Evolutionary conservation across 176 grass and related monocot genomes (phyloP), one percentile per base, ranked within the genome.

Genomic region (Phragmites australis): DNA sequence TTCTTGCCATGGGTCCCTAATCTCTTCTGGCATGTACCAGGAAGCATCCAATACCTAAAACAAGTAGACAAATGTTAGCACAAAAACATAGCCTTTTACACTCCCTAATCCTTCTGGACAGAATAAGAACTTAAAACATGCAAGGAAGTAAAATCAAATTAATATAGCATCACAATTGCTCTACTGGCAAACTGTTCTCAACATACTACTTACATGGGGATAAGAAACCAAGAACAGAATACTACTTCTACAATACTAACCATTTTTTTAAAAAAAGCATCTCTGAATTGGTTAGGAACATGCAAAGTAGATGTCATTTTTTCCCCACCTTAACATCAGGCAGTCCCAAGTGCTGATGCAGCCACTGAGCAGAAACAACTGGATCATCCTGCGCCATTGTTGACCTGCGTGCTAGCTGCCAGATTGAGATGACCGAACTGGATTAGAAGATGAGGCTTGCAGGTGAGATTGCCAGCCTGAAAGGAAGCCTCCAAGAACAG

Each of bases 31-130:
- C 96, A 98, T 91, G 83, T 98, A 91, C 96, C 92, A 95, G 23
- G 96, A 98, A 83, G 92, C 92, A 89, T 95, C 96, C 86, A 98
- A 75, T 34, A 98, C 78, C 96, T 98, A 79, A 86, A 70, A 40
- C 5, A 40, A 60, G 27, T 8, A 23, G 31, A 48, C 10, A 9
- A 52, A 65, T 67, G 21, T 78, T 14, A 65, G 18, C 45, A 74
- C 60, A 47, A 37, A 18, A 64, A 65, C 16, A 88, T 6, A 74
- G 1, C 1, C 23, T 16, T 23, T 14, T 39, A 1, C 10, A 47
- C 4, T 13, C 7, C 29, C 9, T 26, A 31, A 69, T 84, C 15
- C 18, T 29, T 77, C 50, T 21, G 13, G 16, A 21, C 6, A 56
- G n/a, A 78, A n/a, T 7, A 82, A 53, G 8, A 27, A 55, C 5